A percentile compares a stretch with the other conserved stretches of the same genome.
phyloP scores from a whole-genome alignment of 2,329 filamentous ascomycete species.

The Beauveria sp. region DNA sequence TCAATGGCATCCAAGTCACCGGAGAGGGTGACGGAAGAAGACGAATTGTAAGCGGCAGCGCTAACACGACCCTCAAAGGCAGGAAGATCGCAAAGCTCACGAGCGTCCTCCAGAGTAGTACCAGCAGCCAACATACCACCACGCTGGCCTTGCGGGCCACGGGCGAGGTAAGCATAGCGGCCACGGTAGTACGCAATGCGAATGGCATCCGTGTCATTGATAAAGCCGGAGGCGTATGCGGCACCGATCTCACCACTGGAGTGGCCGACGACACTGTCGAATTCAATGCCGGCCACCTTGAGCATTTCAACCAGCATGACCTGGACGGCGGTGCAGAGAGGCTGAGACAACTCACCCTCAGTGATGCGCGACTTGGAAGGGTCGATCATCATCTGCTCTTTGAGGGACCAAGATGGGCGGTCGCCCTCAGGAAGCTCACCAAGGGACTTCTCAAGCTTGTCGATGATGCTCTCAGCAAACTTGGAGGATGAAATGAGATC shows the following conservation, averaged over 20 bases:
- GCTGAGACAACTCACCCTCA: slow-evolving; percentile 23
- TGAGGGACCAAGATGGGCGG: slow-evolving; percentile 21
- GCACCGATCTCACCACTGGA: slow-evolving; percentile 44
- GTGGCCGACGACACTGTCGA: slow-evolving; percentile 36
- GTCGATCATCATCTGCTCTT: slow-evolving; percentile 17
- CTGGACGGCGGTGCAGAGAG: slow-evolving; percentile 24
- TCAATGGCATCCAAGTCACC: slow-evolving; percentile 16
- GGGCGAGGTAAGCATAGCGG: slow-evolving; percentile 5
- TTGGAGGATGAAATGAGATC: slow-evolving; percentile 19
- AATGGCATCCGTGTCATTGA: slow-evolving; percentile 23
- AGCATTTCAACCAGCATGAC: slow-evolving; percentile 22
- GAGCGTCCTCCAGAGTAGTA: slow-evolving; percentile 15
- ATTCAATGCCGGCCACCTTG: slow-evolving; percentile 23
- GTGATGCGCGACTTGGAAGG: slow-evolving; percentile 13
- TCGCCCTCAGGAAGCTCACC: slow-evolving; percentile 15
- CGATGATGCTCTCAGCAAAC: slow-evolving; percentile 11
- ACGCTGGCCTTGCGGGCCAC: slow-evolving; percentile 9
- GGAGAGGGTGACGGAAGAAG: slow-evolving; percentile 17
- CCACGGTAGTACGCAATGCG: slow-evolving; percentile 18
- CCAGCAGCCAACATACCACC: slow-evolving; percentile 18
- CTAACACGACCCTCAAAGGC: slow-evolving; percentile 16
- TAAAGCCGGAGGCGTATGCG: slow-evolving; percentile 39
- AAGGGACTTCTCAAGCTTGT: slow-evolving; percentile 19
- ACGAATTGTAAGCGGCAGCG: slow-evolving; percentile 20
- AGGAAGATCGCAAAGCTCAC: slow-evolving; percentile 12